A percentile compares a stretch with the other conserved stretches of the same genome.
phyloP scores from a whole-genome alignment of 2,329 filamentous ascomycete genomes.

The Furcasterigmium furcatum region DNA sequence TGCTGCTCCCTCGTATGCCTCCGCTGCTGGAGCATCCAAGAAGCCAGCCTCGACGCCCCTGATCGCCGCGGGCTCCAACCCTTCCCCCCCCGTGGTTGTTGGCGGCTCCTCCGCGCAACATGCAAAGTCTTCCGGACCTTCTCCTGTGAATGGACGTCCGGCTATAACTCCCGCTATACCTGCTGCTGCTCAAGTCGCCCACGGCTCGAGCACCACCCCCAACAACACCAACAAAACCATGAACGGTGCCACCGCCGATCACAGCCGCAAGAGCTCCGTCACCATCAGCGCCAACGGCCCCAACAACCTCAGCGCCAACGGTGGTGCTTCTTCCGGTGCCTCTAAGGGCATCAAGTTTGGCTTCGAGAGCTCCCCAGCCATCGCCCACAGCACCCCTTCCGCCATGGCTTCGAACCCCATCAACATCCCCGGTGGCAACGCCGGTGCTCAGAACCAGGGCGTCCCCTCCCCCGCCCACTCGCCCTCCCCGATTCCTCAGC shows the following conservation, averaged over 20 bases:
- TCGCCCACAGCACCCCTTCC: conserved; percentile 65
- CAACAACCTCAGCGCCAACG: conserved; percentile 73
- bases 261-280: conserved; percentile 83
- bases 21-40: conserved; percentile 61
- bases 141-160: conserved; percentile 82
- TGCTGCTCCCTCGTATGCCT: conserved; percentile 63
- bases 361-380: conserved; percentile 66
- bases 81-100: conserved; percentile 52
- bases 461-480: conserved; percentile 83
- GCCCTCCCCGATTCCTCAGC: conserved; percentile 89
- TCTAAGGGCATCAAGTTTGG: conserved; percentile 74
- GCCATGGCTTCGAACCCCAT: conserved; percentile 49
- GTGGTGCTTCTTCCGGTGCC: conserved; percentile 55
- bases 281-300: conserved; percentile 85
- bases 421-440: conserved; percentile 56
- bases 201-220: conserved; percentile 48
- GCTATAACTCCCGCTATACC: conserved; percentile 69
- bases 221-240: conserved; percentile 32
- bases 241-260: conserved; percentile 70
- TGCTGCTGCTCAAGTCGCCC: conserved; percentile 57
- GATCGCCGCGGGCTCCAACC: conserved; percentile 55
- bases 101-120: conserved; percentile 49
- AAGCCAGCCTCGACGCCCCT: conserved; percentile 59
- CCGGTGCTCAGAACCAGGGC: conserved; percentile 55
- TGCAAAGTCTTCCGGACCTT: conserved; percentile 64